Percentiles rank a stretch among this genome's conserved stretches.
Evolutionary conservation across 139 green algal genomes (phyloP).

Genomic region (Astrephomene gubernaculifera): DNA sequence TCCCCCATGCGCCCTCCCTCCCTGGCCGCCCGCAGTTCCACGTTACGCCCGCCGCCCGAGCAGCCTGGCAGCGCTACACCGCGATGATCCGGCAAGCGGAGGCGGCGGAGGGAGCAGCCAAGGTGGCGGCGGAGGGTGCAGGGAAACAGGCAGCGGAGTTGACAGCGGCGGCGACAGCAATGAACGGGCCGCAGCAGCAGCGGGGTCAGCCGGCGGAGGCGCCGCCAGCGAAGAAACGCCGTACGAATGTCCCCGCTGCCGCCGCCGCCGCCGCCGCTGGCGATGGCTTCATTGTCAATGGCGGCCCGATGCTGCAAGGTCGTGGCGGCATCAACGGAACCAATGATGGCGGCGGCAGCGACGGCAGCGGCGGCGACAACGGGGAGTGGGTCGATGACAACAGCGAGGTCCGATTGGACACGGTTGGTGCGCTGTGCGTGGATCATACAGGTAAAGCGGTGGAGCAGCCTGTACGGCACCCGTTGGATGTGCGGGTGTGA

Average conservation of each 20-base stretch:
- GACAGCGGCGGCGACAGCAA: neutral
- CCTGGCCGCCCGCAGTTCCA: constrained; percentile 53
- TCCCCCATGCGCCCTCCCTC: neutral
- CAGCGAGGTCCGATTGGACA: constrained; percentile 66
- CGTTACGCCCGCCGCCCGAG: constrained; percentile 56
- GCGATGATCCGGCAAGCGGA: constrained; percentile 58
- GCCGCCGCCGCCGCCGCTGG: neutral
- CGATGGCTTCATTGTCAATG: neutral
- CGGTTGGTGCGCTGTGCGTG: constrained; percentile 78
- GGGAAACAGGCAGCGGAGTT: neutral
- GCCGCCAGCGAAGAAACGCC: neutral
- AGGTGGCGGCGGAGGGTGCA: neutral
- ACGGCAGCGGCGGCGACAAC: neutral
- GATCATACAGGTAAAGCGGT: constrained; percentile 63
- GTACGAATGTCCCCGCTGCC: neutral
- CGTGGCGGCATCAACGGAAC: neutral
- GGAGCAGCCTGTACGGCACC: no score
- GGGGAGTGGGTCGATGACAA: neutral
- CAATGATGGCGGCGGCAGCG: neutral
- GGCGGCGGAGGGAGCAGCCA: neutral
- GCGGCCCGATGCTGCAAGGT: neutral
- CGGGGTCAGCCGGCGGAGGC: neutral
- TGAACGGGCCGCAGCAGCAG: neutral
- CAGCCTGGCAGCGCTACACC: constrained; percentile 67
- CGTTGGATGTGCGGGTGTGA: no score